A percentile compares a stretch with the other conserved stretches of the same genome.
Evolutionary conservation across 2,329 filamentous ascomycete species (phyloP).

Genomic region (Hypoxylon sp.): DNA sequence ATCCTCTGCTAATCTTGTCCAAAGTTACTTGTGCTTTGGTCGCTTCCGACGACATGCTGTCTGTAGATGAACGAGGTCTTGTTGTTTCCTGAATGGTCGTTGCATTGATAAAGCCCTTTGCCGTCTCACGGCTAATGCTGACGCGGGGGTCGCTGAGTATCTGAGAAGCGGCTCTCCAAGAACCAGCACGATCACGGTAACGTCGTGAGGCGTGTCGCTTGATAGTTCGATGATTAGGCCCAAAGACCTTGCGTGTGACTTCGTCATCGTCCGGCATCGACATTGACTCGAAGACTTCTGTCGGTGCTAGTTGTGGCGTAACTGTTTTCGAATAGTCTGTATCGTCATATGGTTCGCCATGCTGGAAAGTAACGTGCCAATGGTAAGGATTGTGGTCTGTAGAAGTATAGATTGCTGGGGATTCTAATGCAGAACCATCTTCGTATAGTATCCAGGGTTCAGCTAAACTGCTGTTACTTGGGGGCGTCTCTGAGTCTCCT

Average conservation of each 20-base stretch:
- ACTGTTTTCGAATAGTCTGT: slow-evolving; percentile 52
- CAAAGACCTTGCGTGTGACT: slow-evolving; percentile 47
- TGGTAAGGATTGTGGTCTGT: slow-evolving; percentile 56
- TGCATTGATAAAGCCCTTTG: slow-evolving; percentile 55
- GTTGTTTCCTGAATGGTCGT: slow-evolving; percentile 36
- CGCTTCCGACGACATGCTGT: slow-evolving; percentile 52
- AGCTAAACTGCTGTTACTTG: slow-evolving; percentile 55
- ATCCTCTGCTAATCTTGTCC: slow-evolving; percentile 59
- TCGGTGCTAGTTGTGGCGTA: slow-evolving; percentile 51
- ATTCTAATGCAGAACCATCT: slow-evolving; percentile 50
- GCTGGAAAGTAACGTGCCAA: slow-evolving; percentile 58
- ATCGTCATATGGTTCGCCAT: slow-evolving; percentile 46
- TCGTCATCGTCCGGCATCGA: slow-evolving; percentile 53
- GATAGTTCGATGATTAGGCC: slow-evolving; percentile 60
- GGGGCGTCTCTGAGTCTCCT: slow-evolving; percentile 61
- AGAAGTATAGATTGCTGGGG: slow-evolving; percentile 52
- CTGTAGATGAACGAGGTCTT: slow-evolving; percentile 50
- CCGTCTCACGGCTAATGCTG: slow-evolving; percentile 60
- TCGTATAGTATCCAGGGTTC: slow-evolving; percentile 52
- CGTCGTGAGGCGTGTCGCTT: slow-evolving; percentile 58
- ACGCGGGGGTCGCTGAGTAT: slow-evolving; percentile 60
- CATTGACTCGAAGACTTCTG: slow-evolving; percentile 54
- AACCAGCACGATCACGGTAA: slow-evolving; percentile 62
- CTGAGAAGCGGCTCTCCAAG: slow-evolving; percentile 60
- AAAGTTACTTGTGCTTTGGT: slow-evolving; percentile 62